A percentile compares a stretch with the other conserved stretches of the same genome.
Evolutionary conservation across 768 basidiomycete species (phyloP).

Genomic region (Pleurotus cornucopiae): DNA sequence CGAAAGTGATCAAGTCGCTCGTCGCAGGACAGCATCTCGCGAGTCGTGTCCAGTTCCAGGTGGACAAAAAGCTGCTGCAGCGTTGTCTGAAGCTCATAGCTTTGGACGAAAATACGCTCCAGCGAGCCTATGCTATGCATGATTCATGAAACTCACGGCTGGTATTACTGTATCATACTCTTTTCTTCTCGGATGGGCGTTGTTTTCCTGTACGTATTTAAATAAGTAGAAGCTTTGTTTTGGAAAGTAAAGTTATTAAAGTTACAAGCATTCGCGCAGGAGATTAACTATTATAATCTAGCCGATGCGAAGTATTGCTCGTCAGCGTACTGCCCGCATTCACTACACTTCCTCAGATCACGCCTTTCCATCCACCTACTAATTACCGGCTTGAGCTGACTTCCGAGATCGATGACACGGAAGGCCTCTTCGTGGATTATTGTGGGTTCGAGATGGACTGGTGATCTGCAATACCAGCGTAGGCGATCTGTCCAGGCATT

Average conservation of each 20-base stretch:
- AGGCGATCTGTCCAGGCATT: slow-evolving; percentile 61
- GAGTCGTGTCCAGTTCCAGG: slow-evolving; percentile 60
- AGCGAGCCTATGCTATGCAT: slow-evolving; percentile 34
- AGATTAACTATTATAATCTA: slow-evolving; percentile 9
- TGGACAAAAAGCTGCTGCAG: slow-evolving; percentile 76
- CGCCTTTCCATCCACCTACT: slow-evolving; percentile 73
- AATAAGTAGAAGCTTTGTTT: slow-evolving; percentile 10
- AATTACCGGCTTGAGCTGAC: slow-evolving; percentile 90
- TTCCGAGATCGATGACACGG: slow-evolving; percentile 87
- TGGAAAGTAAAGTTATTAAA: slow-evolving; percentile 7
- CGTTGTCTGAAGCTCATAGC: slow-evolving; percentile 69
- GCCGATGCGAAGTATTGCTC: slow-evolving; percentile 8
- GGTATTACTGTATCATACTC: neutral
- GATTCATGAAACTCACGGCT: slow-evolving; percentile 12
- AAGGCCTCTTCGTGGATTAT: slow-evolving; percentile 82
- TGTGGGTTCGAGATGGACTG: slow-evolving; percentile 57
- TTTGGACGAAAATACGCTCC: slow-evolving; percentile 51
- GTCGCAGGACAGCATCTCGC: slow-evolving; percentile 84
- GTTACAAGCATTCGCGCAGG: too few relatives aligned
- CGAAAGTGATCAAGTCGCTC: slow-evolving; percentile 73
- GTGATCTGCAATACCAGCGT: slow-evolving; percentile 82
- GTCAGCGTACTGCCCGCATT: slow-evolving; percentile 60
- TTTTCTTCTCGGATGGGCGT: slow-evolving; percentile 7
- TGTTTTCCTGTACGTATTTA: slow-evolving; percentile 15
- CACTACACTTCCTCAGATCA: slow-evolving; percentile 61